A percentile compares a stretch with the other conserved stretches of the same genome.
Conservation (phyloP, 1,139 yeast genomes). For the Neolecta irregularis region DNA sequence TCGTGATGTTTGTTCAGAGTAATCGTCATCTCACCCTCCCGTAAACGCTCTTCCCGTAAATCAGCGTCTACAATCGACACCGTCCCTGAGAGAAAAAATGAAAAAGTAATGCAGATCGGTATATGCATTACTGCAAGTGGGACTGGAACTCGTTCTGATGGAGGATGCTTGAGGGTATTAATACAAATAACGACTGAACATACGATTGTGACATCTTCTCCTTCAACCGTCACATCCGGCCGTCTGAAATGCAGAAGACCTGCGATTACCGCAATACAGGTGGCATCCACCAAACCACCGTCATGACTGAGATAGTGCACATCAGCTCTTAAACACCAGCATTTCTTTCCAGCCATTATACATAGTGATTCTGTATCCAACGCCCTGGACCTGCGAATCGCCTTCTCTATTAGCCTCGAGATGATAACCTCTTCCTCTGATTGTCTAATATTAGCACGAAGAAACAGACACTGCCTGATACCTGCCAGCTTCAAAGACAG, state of each 20-base stretch:
- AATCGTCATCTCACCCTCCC: conserved; percentile 68
- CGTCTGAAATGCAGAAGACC: conserved; percentile 68
- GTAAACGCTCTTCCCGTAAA: conserved; percentile 55
- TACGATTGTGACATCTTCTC: conserved; percentile 38
- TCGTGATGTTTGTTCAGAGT: conserved; percentile 84
- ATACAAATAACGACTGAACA: not conserved
- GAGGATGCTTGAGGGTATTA: conserved; percentile 25
- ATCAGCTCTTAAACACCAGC: conserved; percentile 84
- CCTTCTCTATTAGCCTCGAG: conserved; percentile 73
- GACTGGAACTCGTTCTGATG: conserved; percentile 73
- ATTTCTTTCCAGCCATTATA: conserved; percentile 76
- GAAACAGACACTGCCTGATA: not conserved
- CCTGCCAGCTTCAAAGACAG: conserved; percentile 45
- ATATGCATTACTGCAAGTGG: conserved; percentile 73
- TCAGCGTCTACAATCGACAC: conserved; percentile 58
- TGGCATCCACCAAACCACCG: conserved; percentile 82
- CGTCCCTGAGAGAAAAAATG: conserved; percentile 42
- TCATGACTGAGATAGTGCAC: conserved; percentile 77
- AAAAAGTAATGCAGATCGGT: conserved; percentile 82
- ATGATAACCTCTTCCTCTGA: conserved; percentile 67
- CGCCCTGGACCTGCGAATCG: conserved; percentile 78
- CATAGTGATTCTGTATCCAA: conserved; percentile 80
- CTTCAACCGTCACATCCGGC: conserved; percentile 67
- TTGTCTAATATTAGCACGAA: conserved; percentile 33
- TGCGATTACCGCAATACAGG: conserved; percentile 79